Conservation (phyloP, 495 filamentous ascomycete genomes). For the Penicillium verhagenii region DNA sequence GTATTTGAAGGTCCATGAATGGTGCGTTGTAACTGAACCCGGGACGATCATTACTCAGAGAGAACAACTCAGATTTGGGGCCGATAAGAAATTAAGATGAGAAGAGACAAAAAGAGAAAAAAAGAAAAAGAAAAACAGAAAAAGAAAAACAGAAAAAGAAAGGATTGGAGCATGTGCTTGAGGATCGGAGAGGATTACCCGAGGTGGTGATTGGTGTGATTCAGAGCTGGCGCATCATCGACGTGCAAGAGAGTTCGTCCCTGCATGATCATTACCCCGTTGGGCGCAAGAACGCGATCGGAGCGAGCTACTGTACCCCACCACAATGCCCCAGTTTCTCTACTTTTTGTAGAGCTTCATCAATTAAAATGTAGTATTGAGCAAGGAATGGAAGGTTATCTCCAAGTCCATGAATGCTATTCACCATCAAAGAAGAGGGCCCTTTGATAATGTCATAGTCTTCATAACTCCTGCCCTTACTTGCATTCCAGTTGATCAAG, state of each 20-base stretch:
- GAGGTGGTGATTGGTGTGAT: constrained; percentile 18
- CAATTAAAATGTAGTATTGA: constrained; percentile 16
- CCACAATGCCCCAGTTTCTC: neutral
- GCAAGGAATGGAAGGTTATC: constrained; percentile 24
- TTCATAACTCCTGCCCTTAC: constrained; percentile 27
- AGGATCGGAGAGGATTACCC: neutral
- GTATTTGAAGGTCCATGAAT: constrained; percentile 6
- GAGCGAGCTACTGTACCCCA: constrained; percentile 13
- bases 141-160: neutral
- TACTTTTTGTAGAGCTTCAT: neutral
- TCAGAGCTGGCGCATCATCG: constrained; percentile 17
- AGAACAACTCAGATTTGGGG: neutral
- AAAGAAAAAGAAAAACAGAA: neutral
- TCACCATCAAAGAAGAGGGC: neutral
- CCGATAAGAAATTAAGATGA: constrained; percentile 1
- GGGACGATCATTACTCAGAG: constrained; percentile 16
- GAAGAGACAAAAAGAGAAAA: neutral
- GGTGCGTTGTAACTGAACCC: constrained; percentile 12
- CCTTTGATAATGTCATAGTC: neutral
- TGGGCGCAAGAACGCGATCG: constrained; percentile 11
- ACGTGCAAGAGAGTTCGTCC: constrained; percentile 5
- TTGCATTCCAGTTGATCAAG: constrained; percentile 32
- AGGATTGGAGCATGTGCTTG: neutral
- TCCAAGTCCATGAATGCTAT: neutral
- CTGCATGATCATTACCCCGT: constrained; percentile 15